Base-by-base conservation (phyloP, 257 asterid species). In the Jacaranda copaia region DNA sequence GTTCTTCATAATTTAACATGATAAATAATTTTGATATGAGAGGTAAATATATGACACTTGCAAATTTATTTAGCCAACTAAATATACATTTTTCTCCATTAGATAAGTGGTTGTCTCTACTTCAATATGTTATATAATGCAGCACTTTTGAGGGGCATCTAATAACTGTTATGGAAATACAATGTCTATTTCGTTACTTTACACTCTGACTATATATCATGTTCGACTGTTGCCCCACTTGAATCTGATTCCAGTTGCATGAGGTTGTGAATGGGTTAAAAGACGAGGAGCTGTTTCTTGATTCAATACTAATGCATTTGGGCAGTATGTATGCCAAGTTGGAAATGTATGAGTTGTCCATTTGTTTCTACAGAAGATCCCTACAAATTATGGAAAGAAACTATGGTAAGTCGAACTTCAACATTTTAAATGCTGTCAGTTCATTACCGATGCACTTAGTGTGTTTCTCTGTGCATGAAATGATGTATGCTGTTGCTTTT, bases 241-340 rank as follows among this genome's bases (percentile, higher is more conserved):
- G 43, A 38, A 45, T 81, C 70, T 74, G 79, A 63, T 87, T 84
- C 79, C 88, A 95, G 99, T 79, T 92, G 85, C 76, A 82, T 69
- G 74, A 80, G 86, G 82, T 91, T 84, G 95, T 87, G 75, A 77
- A 43, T 73, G 85, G 75, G 77, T 76, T 95, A 79, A 83, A 87
- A 63, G 93, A 93, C 42, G 90, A 89, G 46, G 97, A 88, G 81
- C 89, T 81, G 52, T 86, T 87, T 82, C 82, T 95, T 83, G 97
- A 93, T 88, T 92, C 93, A 32, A 90, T 93, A 80, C 97, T 93
- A 80, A 75, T 86, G 81, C 99, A 95, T 83, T 93, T 95, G 97
- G 99, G 94, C 81, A 95, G 91, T 76, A 85, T 93, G 82, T 81
- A 84, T 78, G 89, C 85, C 45, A 95, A 88, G 83, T 62, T 93